Conservation (phyloP, 2,329 filamentous ascomycete species). For the Cordyceps militaris region DNA sequence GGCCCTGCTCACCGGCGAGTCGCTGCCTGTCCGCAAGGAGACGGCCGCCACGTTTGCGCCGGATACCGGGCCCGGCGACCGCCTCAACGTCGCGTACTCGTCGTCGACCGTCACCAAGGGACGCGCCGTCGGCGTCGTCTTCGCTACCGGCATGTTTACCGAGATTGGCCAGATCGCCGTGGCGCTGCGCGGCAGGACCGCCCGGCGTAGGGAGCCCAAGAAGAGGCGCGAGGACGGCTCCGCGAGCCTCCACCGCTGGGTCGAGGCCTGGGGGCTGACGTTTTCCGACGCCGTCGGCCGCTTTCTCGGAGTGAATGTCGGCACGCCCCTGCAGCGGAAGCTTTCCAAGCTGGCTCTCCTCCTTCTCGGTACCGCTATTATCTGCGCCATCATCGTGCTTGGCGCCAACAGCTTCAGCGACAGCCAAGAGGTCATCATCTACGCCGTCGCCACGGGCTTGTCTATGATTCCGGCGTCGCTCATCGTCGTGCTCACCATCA, state of each 20-base stretch:
- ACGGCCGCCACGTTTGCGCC: conserved; percentile 33
- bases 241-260: conserved; percentile 24
- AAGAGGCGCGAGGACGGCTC: conserved; percentile 39
- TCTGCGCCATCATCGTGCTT: conserved; percentile 40
- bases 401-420: conserved; percentile 34
- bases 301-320: conserved; percentile 45
- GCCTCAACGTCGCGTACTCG: conserved; percentile 56
- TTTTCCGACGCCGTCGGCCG: conserved; percentile 30
- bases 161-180: conserved; percentile 56
- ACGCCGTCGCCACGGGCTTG: conserved; percentile 39
- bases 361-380: conserved; percentile 53
- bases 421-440: conserved; percentile 35
- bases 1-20: conserved; percentile 57
- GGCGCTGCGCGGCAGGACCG: conserved; percentile 32
- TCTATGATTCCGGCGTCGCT: conserved; percentile 47
- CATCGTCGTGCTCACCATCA: conserved; percentile 49
- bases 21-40: conserved; percentile 51
- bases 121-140: conserved; percentile 51
- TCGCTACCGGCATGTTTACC: conserved; percentile 54
- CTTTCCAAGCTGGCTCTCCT: conserved; percentile 62
- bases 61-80: conserved; percentile 46
- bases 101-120: conserved; percentile 57
- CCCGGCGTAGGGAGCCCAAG: conserved; percentile 31
- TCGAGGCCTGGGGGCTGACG: conserved; percentile 32
- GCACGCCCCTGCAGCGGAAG: conserved; percentile 63